Percentiles rank a stretch among this genome's conserved stretches.
Evolutionary conservation across 169 alveolate genomes (phyloP).

Genomic region (Eimeria tenella): DNA sequence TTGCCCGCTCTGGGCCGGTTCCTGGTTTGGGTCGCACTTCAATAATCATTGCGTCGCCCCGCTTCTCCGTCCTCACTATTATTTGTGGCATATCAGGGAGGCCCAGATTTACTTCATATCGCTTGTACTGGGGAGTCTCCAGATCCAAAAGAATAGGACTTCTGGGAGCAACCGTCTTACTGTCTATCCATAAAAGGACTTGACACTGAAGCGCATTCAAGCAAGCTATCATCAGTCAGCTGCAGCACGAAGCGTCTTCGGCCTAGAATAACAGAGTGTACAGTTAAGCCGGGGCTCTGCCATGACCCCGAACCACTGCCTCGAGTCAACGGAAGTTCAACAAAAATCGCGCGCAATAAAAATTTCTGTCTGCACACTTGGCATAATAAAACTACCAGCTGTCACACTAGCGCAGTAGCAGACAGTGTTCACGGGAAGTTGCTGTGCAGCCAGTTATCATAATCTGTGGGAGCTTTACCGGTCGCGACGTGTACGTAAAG

Average conservation of each 20-base stretch:
- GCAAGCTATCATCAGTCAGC: background rate
- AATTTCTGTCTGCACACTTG: background rate
- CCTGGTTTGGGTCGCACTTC: slow-evolving; percentile 79
- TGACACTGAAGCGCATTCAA: slow-evolving; percentile 68
- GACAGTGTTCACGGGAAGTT: background rate
- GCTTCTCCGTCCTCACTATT: slow-evolving; percentile 83
- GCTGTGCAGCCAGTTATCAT: background rate
- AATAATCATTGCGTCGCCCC: slow-evolving; percentile 83
- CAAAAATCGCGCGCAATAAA: background rate
- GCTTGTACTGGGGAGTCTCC: slow-evolving; percentile 78
- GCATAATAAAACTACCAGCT: background rate
- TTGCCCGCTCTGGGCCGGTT: slow-evolving; percentile 62
- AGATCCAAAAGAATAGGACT: slow-evolving; percentile 87
- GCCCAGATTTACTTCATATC: slow-evolving; percentile 77
- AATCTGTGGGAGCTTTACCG: slow-evolving; percentile 49
- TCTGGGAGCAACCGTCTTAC: slow-evolving; percentile 88
- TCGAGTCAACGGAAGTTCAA: background rate
- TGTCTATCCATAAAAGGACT: slow-evolving; percentile 87
- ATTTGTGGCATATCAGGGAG: slow-evolving; percentile 71
- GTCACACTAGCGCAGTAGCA: background rate
- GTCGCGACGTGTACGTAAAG: slow-evolving; percentile 86
- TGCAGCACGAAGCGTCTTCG: slow-evolving; percentile 48
- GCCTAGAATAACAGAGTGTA: too few relatives aligned
- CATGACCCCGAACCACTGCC: background rate
- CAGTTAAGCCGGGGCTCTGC: background rate